Conservation (phyloP, 2,329 filamentous ascomycete species). For the Venturia carpophila region DNA sequence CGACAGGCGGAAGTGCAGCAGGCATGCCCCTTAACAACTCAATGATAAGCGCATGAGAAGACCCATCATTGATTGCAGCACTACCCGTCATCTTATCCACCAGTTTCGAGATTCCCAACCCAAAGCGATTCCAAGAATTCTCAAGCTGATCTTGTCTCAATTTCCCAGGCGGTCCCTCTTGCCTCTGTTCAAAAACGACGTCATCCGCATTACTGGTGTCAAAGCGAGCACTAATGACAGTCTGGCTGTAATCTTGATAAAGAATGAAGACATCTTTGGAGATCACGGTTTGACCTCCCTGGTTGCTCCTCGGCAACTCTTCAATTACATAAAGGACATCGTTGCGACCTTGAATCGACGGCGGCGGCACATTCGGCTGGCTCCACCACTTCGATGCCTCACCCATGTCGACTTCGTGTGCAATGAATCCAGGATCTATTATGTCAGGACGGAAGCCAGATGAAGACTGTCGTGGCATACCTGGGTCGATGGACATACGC, state of each 20-base stretch:
- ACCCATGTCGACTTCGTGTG: constrained; percentile 75
- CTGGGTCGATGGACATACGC: constrained; percentile 55
- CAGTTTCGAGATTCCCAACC: constrained; percentile 65
- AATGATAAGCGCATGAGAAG: constrained; percentile 65
- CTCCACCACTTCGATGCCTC: constrained; percentile 78
- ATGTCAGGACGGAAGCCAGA: constrained; percentile 11
- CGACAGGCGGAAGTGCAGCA: constrained; percentile 72
- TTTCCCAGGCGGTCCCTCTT: constrained; percentile 72
- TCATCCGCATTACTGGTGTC: constrained; percentile 67
- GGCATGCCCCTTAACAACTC: constrained; percentile 68
- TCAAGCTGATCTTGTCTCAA: constrained; percentile 92
- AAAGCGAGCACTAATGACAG: constrained; percentile 72
- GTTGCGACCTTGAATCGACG: constrained; percentile 69
- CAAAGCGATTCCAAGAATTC: constrained; percentile 71
- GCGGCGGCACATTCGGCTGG: constrained; percentile 69
- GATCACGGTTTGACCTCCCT: constrained; percentile 61
- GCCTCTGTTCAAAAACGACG: constrained; percentile 71
- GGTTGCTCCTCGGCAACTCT: constrained; percentile 61
- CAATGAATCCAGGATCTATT: constrained; percentile 63
- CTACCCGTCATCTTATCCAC: constrained; percentile 62
- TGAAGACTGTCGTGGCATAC: constrained; percentile 52
- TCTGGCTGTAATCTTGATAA: constrained; percentile 95
- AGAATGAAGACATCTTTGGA: constrained; percentile 80
- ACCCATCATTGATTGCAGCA: constrained; percentile 74
- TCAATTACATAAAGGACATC: constrained; percentile 80